Percentiles rank a stretch among this genome's conserved stretches.
phyloP scores from a whole-genome alignment of 2,329 filamentous ascomycete species.

The Botrytis porri region DNA sequence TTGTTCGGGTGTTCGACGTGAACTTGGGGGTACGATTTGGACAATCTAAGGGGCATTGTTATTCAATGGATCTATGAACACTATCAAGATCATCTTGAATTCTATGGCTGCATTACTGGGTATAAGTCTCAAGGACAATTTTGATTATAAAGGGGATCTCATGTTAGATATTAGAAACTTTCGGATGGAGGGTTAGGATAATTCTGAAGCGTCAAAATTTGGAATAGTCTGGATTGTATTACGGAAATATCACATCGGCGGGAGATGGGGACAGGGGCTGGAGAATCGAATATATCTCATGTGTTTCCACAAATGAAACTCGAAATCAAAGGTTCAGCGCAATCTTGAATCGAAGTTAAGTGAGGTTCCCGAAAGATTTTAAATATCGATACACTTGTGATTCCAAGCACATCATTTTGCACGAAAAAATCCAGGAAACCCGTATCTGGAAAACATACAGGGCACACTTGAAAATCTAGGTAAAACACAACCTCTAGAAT shows the following conservation, averaged over 20 bases:
- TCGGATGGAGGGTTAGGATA: background rate
- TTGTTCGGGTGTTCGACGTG: background rate
- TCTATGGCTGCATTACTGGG: background rate
- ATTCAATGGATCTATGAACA: background rate
- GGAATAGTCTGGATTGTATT: background rate
- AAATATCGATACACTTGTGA: background rate
- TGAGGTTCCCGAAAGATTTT: accelerated
- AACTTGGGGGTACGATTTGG: accelerated
- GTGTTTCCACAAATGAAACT: background rate
- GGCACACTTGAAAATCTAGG: background rate
- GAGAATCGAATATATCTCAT: background rate
- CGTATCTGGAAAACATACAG: accelerated
- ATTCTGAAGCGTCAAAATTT: background rate
- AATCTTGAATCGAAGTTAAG: background rate
- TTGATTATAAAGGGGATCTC: accelerated
- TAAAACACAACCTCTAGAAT: background rate
- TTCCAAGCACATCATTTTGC: background rate
- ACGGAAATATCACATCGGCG: background rate
- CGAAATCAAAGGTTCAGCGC: background rate
- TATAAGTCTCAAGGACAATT: background rate
- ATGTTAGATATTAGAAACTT: background rate
- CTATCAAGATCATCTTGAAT: background rate
- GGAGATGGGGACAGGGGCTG: background rate
- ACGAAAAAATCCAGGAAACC: background rate
- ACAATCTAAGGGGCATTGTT: background rate